A percentile compares a stretch with the other conserved stretches of the same genome.
phyloP scores from a whole-genome alignment of 441 rosid genomes.

The Geranium incanum region DNA sequence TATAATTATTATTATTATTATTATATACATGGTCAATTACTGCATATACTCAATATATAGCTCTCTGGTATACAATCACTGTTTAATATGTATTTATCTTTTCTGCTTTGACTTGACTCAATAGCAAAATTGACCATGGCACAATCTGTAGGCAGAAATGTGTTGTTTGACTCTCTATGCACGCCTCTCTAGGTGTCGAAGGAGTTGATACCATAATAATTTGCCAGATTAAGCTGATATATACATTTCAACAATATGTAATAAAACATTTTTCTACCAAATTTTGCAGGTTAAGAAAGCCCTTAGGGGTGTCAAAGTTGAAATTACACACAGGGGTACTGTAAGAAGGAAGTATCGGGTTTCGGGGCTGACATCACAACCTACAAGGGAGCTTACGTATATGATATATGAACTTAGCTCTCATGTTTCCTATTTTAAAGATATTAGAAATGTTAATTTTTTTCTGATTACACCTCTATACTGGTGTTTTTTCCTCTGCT shows the following conservation, averaged over 20 bases:
- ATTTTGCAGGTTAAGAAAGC: constrained; percentile 38
- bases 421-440: not conserved
- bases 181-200: not conserved
- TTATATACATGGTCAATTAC: not conserved
- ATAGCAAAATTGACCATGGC: not conserved
- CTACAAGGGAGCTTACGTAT: constrained; percentile 39
- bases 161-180: not conserved
- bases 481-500: constrained; percentile 2
- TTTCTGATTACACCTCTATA: not conserved
- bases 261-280: not conserved
- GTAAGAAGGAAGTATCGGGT: constrained; percentile 38
- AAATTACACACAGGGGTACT: constrained; percentile 44
- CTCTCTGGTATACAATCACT: not conserved
- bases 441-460: not conserved
- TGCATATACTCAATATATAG: not conserved
- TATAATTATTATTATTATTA: no score
- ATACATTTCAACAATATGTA: not conserved
- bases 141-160: not conserved
- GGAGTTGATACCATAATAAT: not conserved
- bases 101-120: not conserved
- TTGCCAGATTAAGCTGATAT: not conserved
- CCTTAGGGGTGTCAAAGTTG: constrained; percentile 49
- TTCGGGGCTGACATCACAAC: constrained; percentile 43
- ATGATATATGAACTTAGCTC: constrained; percentile 7
- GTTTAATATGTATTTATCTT: not conserved